phyloP scores from a whole-genome alignment of 345 rosid genomes.

The Brassica rapa region DNA sequence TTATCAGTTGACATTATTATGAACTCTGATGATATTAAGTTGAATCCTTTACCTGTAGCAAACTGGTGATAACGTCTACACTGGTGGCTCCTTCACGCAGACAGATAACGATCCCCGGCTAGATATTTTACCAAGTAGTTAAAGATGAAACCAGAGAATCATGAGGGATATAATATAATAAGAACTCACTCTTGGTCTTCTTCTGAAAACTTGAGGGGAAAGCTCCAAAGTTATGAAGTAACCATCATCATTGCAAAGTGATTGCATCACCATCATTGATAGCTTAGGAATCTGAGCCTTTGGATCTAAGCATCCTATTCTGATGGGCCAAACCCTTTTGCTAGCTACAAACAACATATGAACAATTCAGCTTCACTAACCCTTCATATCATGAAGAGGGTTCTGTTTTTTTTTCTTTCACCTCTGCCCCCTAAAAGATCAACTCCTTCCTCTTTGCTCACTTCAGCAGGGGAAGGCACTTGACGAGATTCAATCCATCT shows the following conservation, averaged over 20 bases:
- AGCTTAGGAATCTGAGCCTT: constrained; percentile 27
- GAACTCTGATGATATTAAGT: not conserved
- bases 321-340: constrained; percentile 31
- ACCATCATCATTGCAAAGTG: constrained; percentile 28
- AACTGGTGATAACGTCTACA: constrained; percentile 29
- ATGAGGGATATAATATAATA: not conserved
- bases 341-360: constrained; percentile 20
- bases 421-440: constrained; percentile 56
- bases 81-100: constrained; percentile 36
- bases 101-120: constrained; percentile 21
- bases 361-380: not conserved
- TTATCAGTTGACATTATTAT: not conserved
- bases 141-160: constrained; percentile 23
- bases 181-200: constrained; percentile 22
- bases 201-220: constrained; percentile 22
- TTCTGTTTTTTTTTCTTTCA: not conserved
- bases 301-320: constrained; percentile 35
- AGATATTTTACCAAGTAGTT: not conserved
- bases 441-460: constrained; percentile 69
- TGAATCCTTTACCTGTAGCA: constrained; percentile 28
- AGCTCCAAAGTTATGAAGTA: constrained; percentile 35
- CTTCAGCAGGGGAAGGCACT: constrained; percentile 77
- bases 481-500: constrained; percentile 60
- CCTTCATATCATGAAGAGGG: not conserved
- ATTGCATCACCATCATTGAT: constrained; percentile 25